A percentile compares a stretch with the other conserved stretches of the same genome.
These are phyloP conservation scores for Sphaerobolus stellatus DNA, from an alignment of 1,284 basidiomycete genomes.

Conservation along the genomic window DNA sequence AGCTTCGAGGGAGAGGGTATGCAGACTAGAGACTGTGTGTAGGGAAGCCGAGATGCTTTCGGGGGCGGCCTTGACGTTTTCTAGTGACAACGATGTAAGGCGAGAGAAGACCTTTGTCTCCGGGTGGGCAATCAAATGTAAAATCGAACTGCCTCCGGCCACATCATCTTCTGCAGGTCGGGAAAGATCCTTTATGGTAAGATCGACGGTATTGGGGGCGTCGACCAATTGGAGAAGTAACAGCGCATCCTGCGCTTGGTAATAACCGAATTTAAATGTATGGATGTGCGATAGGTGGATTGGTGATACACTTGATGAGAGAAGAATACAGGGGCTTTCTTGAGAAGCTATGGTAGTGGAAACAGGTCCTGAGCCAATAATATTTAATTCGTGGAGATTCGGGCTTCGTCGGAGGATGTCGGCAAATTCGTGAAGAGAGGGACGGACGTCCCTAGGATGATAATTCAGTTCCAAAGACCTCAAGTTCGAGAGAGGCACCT, in stretches of 20 bases:
- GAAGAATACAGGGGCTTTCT: background rate
- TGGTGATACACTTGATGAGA: background rate
- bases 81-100: background rate
- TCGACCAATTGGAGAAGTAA: background rate
- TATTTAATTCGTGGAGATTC: constrained; percentile 38
- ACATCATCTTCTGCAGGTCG: background rate
- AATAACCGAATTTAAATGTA: constrained; percentile 2
- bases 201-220: background rate
- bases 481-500: constrained; percentile 33
- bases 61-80: background rate
- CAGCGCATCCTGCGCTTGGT: background rate
- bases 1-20: background rate
- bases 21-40: background rate
- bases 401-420: constrained; percentile 38
- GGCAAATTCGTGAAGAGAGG: constrained; percentile 40
- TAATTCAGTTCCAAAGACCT: constrained; percentile 44
- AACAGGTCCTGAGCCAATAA: constrained; percentile 49
- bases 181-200: constrained; percentile 5
- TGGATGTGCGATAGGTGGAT: background rate
- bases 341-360: background rate
- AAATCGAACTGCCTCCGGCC: background rate
- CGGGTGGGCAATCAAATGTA: background rate
- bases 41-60: background rate
- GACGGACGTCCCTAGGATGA: constrained; percentile 47
- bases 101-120: background rate